A percentile compares a stretch with the other conserved stretches of the same genome.
Conservation (phyloP, 768 basidiomycete genomes). For the Dioszegia aurantiaca region DNA sequence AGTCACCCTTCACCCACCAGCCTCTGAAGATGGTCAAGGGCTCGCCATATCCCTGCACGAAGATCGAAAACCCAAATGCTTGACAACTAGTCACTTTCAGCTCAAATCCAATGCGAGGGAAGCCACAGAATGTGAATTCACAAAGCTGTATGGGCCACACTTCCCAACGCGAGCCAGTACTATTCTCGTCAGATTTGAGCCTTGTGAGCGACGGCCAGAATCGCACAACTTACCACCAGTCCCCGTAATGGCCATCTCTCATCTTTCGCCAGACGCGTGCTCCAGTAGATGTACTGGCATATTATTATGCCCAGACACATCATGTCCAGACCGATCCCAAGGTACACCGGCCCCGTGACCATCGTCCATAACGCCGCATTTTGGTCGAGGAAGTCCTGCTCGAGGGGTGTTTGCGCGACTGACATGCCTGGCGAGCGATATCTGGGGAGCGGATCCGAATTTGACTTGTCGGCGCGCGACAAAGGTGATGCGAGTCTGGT, state of each 20-base stretch:
- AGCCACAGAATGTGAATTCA: background rate
- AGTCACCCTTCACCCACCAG: slow-evolving; percentile 7
- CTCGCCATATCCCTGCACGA: background rate
- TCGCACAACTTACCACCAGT: slow-evolving; percentile 2
- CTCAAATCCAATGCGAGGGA: too few species aligned
- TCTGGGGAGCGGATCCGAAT: too few species aligned
- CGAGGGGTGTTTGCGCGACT: background rate
- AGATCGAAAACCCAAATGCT: background rate
- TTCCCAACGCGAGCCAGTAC: slow-evolving; percentile 3
- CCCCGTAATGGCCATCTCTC: background rate
- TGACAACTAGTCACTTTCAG: background rate
- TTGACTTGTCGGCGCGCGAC: too few species aligned
- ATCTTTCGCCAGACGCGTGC: background rate
- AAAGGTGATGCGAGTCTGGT: too few species aligned
- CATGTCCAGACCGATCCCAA: slow-evolving; percentile 3
- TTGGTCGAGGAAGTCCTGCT: background rate
- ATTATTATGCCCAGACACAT: background rate
- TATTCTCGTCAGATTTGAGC: background rate
- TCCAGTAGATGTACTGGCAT: slow-evolving; percentile 3
- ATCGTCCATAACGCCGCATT: background rate
- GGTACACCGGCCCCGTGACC: background rate
- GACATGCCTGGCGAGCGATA: slow-evolving; percentile 2
- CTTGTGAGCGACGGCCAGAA: too few species aligned
- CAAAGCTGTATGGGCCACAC: slow-evolving; percentile 2
- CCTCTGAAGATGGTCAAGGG: background rate